Conservation (phyloP, 306 rosid species). For the Boehmeria nivea region DNA sequence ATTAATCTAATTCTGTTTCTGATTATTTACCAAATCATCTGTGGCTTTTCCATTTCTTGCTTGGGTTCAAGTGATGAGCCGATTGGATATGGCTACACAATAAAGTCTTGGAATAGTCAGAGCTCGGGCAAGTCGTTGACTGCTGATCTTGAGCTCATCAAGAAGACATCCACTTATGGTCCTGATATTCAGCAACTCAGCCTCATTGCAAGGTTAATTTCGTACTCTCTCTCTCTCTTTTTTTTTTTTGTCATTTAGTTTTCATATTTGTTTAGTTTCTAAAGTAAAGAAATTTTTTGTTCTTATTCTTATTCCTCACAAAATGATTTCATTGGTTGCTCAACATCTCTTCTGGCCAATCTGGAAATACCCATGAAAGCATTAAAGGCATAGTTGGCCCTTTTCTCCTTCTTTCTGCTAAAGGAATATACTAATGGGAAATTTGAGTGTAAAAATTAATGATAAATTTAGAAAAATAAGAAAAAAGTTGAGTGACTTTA, state of each 20-base stretch:
- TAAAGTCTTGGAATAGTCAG: constrained; percentile 23
- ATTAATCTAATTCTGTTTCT: background rate
- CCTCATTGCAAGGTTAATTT: constrained; percentile 53
- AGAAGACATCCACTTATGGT: constrained; percentile 48
- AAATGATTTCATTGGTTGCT: background rate
- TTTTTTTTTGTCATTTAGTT: background rate
- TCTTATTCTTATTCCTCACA: background rate
- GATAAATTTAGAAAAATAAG: no score
- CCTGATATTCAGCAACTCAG: constrained; percentile 53
- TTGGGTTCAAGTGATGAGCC: background rate
- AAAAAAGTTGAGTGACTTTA: no score
- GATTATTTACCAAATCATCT: no score
- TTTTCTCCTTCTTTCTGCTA: no score
- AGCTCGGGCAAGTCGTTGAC: constrained; percentile 27
- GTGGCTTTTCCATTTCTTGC: background rate
- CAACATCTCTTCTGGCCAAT: background rate
- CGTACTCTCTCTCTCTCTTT: background rate
- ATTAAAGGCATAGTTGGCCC: no score
- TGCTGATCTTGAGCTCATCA: constrained; percentile 58
- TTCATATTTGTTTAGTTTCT: background rate
- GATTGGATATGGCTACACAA: constrained; percentile 55
- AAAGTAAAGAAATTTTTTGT: background rate
- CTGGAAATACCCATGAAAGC: background rate
- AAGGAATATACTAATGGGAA: no score
- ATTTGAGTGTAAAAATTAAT: no score